Base-by-base conservation (phyloP, 2,329 filamentous ascomycete genomes). In the Hypomyces perniciosus region DNA sequence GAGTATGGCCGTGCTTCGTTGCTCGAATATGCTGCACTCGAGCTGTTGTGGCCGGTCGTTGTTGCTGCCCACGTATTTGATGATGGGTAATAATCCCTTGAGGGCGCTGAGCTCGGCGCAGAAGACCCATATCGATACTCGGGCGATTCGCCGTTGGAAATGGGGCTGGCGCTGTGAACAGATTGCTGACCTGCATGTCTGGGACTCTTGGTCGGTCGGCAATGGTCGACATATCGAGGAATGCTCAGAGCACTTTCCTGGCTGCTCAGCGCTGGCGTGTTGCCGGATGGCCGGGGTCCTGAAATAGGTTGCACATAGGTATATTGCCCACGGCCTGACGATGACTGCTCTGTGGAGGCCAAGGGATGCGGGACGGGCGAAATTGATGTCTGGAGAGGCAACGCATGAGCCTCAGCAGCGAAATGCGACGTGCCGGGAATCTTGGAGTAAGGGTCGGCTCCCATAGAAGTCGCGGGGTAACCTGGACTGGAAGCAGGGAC, bases 61-160 rank as follows among this genome's bases (percentile, higher is more conserved):
- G 75, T 73, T 7, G 76, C 76, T 8, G 76, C 76, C 78, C 78
- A 81, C 7, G 74, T 73, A 29, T 67, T 71, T 9, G 74, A 64
- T 0, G 78, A 66, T 3, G 78, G 74, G 54, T 79, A 81, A 58
- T 81, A 81, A 51, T 82, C 79, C 39, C 78, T 69, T 4, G 69
- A 63, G 3, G 59, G 57, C 28, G 61, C 56, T 9, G 64, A 52
- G 33, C 56, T 56, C 20, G 66, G 58, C 9, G 54, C 44, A 9
- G 65, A 54, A 2, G 78, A 72, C 3, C 76, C 75, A 56, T 82
- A 83, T 47, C 80, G 74, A 61, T 83, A 83, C 59, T 83, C 79
- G 0, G 77, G 67, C 4, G 72, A 62, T 38, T 80, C 78, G 45
- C 72, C 73, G 60, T 72, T 73, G 34, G 70, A 67, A 31, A 79